These are phyloP conservation scores for Guillardia theta DNA, from an alignment of 78 protist species.

Conservation along the genomic window DNA sequence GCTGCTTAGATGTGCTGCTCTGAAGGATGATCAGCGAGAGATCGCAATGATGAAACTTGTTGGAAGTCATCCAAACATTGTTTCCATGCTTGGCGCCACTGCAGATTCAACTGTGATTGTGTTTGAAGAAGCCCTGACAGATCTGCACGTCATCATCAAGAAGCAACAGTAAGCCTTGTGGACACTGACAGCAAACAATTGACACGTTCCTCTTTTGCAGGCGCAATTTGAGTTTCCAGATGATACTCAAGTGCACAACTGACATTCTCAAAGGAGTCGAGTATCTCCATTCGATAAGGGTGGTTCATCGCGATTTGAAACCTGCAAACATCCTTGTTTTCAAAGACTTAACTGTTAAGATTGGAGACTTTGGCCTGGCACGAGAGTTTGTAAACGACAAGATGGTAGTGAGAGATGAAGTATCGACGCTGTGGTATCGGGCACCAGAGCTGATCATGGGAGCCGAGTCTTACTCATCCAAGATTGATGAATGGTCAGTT, in stretches of 20 bases:
- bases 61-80: neutral
- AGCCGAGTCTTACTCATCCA: neutral
- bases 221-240: neutral
- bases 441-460: conserved; percentile 15
- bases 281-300: neutral
- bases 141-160: neutral
- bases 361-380: conserved; percentile 2
- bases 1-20: no score
- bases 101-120: neutral
- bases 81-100: neutral
- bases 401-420: neutral
- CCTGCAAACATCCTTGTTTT: neutral
- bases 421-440: neutral
- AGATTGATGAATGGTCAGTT: neutral
- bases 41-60: neutral
- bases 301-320: neutral
- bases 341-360: neutral
- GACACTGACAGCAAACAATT: no score
- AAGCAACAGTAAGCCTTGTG: no score
- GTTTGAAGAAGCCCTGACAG: neutral
- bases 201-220: no score
- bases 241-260: neutral
- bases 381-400: neutral
- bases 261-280: neutral
- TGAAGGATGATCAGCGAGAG: no score